Evolutionary conservation across 2,329 filamentous ascomycete genomes (phyloP), one percentile per base, ranked within the genome.

Genomic region (Aspergillus sp.): DNA sequence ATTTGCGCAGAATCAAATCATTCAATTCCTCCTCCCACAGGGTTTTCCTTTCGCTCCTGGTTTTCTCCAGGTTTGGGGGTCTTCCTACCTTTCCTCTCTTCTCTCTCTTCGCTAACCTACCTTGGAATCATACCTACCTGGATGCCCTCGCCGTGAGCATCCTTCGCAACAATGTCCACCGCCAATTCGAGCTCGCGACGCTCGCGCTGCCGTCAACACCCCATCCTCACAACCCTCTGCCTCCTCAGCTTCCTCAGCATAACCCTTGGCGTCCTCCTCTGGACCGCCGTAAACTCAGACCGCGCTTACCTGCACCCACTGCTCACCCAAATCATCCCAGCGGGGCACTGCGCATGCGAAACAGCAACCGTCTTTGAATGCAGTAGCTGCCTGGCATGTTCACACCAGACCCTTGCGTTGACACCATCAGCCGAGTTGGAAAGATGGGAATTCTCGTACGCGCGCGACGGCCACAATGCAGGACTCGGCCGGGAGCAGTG

Each of bases 311-410:
- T 77, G 22, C 73, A 74, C 45, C 76, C 75, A 1, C 50, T 77
- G 30, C 66, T 78, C 53, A 77, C 73, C 6, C 76, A 78, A 50
- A 60, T 78, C 8, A 76, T 78, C 54, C 76, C 76, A 52, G 76
- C 76, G 8, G 76, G 76, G 13, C 75, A 78, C 59, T 77, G 75
- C 62, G 72, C 75, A 41, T 78, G 75, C 61, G 63, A 74, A 60
- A 71, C 71, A n/a, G 76, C 75, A 2, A 77, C 75, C 6, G 75
- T 72, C 38, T 78, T 78, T 63, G 69, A 77, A 60, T 78, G 76
- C 63, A 67, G 72, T 5, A 77, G 69, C 50, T 76, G 75, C 59
- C 62, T 77, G 23, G 68, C 69, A 7, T 75, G 72, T 43, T 65
- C 71, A 13, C 7, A 63, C 17, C 57, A 60, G 13, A 41, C 19